Evolutionary conservation across 345 rosid genomes (phyloP).

Genomic region (Euclidium syriacum): DNA sequence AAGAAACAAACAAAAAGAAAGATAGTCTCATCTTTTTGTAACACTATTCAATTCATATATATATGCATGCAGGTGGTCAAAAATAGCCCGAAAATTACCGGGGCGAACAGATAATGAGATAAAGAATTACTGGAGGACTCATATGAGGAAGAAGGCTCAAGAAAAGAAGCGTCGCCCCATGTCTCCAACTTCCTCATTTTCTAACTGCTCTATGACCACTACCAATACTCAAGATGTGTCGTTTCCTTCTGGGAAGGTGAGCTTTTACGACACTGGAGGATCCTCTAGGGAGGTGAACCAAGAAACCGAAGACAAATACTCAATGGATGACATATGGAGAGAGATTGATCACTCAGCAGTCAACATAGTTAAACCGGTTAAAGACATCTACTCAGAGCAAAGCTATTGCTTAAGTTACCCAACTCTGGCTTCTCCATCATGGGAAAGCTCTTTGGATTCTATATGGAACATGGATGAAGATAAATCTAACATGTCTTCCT

Average conservation of each 20-base stretch:
- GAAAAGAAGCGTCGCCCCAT: conserved; percentile 43
- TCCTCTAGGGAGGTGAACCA: conserved; percentile 31
- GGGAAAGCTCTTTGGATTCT: conserved; percentile 56
- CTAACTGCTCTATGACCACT: conserved; percentile 53
- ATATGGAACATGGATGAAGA: conserved; percentile 70
- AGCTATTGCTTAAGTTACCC: conserved; percentile 42
- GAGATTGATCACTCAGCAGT: conserved; percentile 62
- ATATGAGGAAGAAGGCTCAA: conserved; percentile 84
- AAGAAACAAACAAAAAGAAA: neutral
- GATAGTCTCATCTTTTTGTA: neutral
- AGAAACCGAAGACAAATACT: conserved; percentile 39
- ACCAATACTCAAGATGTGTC: conserved; percentile 38
- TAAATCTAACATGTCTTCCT: conserved; percentile 50
- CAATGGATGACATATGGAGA: conserved; percentile 90
- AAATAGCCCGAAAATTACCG: conserved; percentile 85
- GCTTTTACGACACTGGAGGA: conserved; percentile 87
- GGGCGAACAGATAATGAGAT: conserved; percentile 97
- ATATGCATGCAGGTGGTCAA: conserved; percentile 76
- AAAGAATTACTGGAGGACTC: conserved; percentile 96
- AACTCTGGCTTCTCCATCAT: conserved; percentile 46
- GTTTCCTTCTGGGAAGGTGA: conserved; percentile 44
- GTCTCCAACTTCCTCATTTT: conserved; percentile 46
- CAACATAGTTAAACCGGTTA: conserved; percentile 43
- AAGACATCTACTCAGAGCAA: conserved; percentile 44
- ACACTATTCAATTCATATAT: neutral